These are phyloP conservation scores for Solanum sparsipilum DNA, from an alignment of 257 asterid species.

Conservation along the genomic window DNA sequence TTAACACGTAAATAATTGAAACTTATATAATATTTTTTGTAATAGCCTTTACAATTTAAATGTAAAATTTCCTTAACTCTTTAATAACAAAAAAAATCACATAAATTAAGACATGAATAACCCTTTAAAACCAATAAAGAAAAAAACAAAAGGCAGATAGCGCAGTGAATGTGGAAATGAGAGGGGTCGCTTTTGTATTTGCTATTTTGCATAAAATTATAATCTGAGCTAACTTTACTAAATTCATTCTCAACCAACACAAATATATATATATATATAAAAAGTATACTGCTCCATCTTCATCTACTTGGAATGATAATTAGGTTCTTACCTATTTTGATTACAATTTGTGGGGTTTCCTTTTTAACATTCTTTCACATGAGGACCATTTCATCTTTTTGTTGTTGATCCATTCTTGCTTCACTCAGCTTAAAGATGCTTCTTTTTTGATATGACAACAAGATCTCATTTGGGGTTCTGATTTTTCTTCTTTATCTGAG, in stretches of 20 bases:
- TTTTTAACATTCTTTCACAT: conserved; percentile 6
- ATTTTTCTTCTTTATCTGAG: neutral
- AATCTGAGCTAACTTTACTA: conserved; percentile 2
- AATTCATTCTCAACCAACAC: conserved; percentile 13
- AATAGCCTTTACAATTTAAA: neutral
- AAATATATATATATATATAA: neutral
- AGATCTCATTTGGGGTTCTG: neutral
- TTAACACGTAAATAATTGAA: neutral
- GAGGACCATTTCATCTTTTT: neutral
- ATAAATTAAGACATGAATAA: neutral
- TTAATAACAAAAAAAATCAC: neutral
- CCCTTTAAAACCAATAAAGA: conserved; percentile 4
- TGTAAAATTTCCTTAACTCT: neutral
- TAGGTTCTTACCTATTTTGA: conserved; percentile 2
- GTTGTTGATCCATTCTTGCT: neutral
- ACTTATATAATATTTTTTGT: neutral
- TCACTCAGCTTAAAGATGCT: neutral
- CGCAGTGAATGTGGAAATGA: neutral
- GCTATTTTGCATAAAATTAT: conserved; percentile 1
- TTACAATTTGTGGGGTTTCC: conserved; percentile 1
- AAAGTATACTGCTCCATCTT: neutral
- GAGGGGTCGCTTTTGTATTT: neutral
- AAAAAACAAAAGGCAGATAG: conserved; percentile 25
- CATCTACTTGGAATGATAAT: neutral
- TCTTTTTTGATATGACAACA: neutral